Percentiles rank a stretch among this genome's conserved stretches.
phyloP scores from a whole-genome alignment of 1,284 basidiomycete genomes.

The Farysia itapuensis region DNA sequence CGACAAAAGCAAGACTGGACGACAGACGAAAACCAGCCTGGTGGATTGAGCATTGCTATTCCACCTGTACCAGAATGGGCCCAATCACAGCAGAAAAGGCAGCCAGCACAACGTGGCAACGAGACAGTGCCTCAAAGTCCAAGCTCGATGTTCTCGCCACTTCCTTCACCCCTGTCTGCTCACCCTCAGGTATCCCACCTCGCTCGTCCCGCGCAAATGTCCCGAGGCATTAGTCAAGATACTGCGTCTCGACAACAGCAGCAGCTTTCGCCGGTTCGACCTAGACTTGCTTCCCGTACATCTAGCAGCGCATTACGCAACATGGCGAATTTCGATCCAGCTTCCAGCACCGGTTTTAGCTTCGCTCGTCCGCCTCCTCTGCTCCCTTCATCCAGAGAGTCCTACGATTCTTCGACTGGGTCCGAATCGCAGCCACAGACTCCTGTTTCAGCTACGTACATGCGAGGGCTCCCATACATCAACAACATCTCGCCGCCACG shows the following conservation, averaged over 20 bases:
- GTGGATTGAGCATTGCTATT: slow-evolving; percentile 20
- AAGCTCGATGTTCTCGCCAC: too few species aligned
- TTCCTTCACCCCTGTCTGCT: neutral
- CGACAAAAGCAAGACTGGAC: slow-evolving; percentile 31
- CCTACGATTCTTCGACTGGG: slow-evolving; percentile 15
- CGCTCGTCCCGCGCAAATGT: slow-evolving; percentile 6
- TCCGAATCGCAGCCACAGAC: slow-evolving; percentile 28
- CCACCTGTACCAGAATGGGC: slow-evolving; percentile 1
- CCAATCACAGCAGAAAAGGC: too few species aligned
- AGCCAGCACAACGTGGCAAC: too few species aligned
- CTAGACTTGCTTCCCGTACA: slow-evolving; percentile 8
- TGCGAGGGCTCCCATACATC: slow-evolving; percentile 8
- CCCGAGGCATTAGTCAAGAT: slow-evolving; percentile 13
- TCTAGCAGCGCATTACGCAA: slow-evolving; percentile 17
- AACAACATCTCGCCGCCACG: slow-evolving; percentile 4
- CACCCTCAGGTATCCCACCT: neutral
- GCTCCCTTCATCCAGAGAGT: slow-evolving; percentile 20
- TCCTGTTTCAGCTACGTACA: slow-evolving; percentile 23
- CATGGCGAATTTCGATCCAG: neutral
- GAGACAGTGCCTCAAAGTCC: too few species aligned
- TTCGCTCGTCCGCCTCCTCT: slow-evolving; percentile 9
- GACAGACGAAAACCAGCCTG: neutral
- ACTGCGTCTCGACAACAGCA: slow-evolving; percentile 4
- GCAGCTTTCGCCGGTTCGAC: slow-evolving; percentile 11
- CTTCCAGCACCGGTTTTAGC: slow-evolving; percentile 1